Conservation (phyloP, 2,329 filamentous ascomycete species). For the Aureobasidium sp. region DNA sequence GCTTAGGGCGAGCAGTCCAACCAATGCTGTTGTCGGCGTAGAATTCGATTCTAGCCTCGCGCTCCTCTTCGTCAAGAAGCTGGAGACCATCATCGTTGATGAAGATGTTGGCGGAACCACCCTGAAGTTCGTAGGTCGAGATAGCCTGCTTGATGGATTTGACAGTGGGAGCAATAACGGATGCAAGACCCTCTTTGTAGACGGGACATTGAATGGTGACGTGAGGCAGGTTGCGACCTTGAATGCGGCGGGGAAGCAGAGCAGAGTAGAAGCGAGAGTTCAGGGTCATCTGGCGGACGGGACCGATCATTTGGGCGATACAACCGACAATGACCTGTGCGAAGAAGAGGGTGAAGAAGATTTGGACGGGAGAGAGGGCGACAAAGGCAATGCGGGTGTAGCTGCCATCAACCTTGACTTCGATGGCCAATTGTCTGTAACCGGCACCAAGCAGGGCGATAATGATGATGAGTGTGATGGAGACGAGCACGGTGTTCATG, state of each 20-base stretch:
- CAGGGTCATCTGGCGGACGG: conserved; percentile 61
- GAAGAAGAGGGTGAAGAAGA: conserved; percentile 80
- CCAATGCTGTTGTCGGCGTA: conserved; percentile 46
- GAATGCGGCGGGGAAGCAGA: conserved; percentile 56
- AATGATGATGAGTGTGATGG: conserved; percentile 59
- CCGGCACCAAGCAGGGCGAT: conserved; percentile 61
- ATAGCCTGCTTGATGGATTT: conserved; percentile 72
- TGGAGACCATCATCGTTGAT: conserved; percentile 68
- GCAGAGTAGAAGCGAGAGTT: conserved; percentile 83
- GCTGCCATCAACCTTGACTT: conserved; percentile 57
- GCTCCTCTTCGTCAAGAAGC: conserved; percentile 48
- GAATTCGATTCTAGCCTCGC: conserved; percentile 39
- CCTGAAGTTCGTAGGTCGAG: conserved; percentile 68
- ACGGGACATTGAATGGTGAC: conserved; percentile 75
- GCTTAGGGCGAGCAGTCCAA: conserved; percentile 44
- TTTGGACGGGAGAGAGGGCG: conserved; percentile 60
- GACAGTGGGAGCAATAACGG: conserved; percentile 70
- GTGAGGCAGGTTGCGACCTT: conserved; percentile 55
- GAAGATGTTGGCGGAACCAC: conserved; percentile 71
- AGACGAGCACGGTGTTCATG: conserved; percentile 62
- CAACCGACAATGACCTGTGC: conserved; percentile 71
- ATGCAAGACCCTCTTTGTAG: conserved; percentile 73
- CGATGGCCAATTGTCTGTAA: conserved; percentile 61
- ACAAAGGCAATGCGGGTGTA: conserved; percentile 60
- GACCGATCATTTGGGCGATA: conserved; percentile 67